Conservation (phyloP, 208 protist genomes). For the Trypanosoma conorhini region DNA sequence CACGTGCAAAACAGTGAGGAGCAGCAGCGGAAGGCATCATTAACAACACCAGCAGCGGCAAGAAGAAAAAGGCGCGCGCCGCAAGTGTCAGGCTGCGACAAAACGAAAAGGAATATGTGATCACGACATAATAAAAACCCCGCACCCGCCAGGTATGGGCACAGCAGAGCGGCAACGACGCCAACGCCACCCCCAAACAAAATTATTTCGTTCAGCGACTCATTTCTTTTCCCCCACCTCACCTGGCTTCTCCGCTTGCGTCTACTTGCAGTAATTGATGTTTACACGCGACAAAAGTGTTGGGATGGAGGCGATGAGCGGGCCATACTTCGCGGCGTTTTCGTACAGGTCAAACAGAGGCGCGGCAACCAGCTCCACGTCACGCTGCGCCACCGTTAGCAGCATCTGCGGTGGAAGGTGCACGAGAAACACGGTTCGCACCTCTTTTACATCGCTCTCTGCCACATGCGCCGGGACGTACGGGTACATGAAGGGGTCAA, state of each 20-base stretch:
- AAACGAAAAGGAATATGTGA: no score
- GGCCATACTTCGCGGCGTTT: slow-evolving; percentile 83
- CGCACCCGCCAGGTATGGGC: no score
- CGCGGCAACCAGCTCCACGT: slow-evolving; percentile 82
- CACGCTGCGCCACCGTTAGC: slow-evolving; percentile 62
- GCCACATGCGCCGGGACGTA: slow-evolving; percentile 92
- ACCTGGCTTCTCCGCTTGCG: neutral
- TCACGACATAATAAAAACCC: no score
- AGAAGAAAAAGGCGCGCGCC: neutral
- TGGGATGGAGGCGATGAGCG: slow-evolving; percentile 81
- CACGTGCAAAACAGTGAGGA: neutral
- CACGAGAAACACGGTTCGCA: slow-evolving; percentile 84
- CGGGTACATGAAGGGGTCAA: slow-evolving; percentile 91
- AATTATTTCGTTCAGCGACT: neutral
- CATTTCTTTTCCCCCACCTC: neutral
- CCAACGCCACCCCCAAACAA: neutral
- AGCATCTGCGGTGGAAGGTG: slow-evolving; percentile 70
- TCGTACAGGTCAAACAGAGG: slow-evolving; percentile 94
- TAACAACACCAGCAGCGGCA: neutral
- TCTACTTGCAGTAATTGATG: slow-evolving; percentile 83
- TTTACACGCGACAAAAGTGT: slow-evolving; percentile 75
- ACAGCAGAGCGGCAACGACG: neutral
- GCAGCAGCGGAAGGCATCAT: neutral
- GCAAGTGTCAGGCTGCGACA: no score
- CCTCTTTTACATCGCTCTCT: slow-evolving; percentile 72